Conservation (phyloP, 108 stramenopile species). For the Skeletonema marinoi region DNA sequence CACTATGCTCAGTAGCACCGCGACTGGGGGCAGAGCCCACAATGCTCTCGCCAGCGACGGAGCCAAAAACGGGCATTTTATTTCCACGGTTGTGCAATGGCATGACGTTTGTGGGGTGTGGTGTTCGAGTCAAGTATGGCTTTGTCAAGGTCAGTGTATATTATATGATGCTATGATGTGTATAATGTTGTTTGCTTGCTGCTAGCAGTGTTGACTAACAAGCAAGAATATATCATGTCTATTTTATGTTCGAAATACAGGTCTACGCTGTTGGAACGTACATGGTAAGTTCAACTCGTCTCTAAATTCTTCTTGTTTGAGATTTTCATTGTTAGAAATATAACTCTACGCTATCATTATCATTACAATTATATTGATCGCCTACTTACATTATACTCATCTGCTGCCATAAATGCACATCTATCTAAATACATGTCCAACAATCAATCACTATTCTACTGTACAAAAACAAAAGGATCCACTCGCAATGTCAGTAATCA, state of each 20-base stretch:
- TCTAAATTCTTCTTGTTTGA: too few relatives aligned
- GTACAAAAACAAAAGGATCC: slow-evolving; percentile 43
- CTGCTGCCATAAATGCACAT: too few relatives aligned
- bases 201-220: background rate
- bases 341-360: too few relatives aligned
- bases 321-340: too few relatives aligned
- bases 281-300: slow-evolving; percentile 4
- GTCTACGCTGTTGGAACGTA: slow-evolving; percentile 91
- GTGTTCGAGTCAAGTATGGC: slow-evolving; percentile 87
- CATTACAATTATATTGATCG: too few relatives aligned
- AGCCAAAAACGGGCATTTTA: slow-evolving; percentile 77
- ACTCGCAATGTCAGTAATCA: slow-evolving; percentile 75
- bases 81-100: slow-evolving; percentile 85
- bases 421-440: too few relatives aligned
- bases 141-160: slow-evolving; percentile 73
- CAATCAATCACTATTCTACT: too few relatives aligned
- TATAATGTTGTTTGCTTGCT: background rate
- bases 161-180: background rate
- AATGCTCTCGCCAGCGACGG: slow-evolving; percentile 61
- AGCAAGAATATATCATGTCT: background rate
- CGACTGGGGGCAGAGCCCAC: slow-evolving; percentile 58
- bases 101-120: slow-evolving; percentile 70
- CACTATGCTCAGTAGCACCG: slow-evolving; percentile 17
- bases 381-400: too few relatives aligned
- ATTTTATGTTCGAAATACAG: background rate